Percentiles rank a stretch among this genome's conserved stretches.
Conservation (phyloP, 106 monocot species). For the Iris macrosiphon region DNA sequence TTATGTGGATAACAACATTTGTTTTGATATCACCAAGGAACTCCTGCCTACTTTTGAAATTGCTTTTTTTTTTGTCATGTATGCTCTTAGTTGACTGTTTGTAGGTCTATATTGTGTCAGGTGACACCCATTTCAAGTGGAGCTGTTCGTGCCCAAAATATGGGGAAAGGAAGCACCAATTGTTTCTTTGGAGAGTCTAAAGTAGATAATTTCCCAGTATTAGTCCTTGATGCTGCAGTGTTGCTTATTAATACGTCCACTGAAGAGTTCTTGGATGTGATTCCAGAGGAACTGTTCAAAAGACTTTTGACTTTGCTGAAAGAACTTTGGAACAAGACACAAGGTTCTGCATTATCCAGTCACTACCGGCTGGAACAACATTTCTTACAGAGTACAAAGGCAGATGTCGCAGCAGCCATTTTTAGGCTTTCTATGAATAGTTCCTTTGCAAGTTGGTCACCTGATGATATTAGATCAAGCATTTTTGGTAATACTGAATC, state of each 20-base stretch:
- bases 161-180: constrained; percentile 1
- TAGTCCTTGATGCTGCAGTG: constrained; percentile 37
- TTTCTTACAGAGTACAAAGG: constrained; percentile 8
- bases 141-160: neutral
- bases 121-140: constrained; percentile 1
- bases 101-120: constrained; percentile 61
- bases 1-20: too few relatives aligned
- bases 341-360: neutral
- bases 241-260: constrained; percentile 46
- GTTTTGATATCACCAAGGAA: too few relatives aligned
- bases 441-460: constrained; percentile 8
- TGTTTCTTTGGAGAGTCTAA: neutral
- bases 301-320: constrained; percentile 29
- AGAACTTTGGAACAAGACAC: constrained; percentile 16
- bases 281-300: constrained; percentile 21
- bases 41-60: too few relatives aligned
- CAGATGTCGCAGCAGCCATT: constrained; percentile 56
- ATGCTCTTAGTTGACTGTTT: constrained; percentile 20
- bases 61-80: neutral
- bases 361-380: neutral
- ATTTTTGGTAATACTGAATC: constrained; percentile 48
- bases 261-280: constrained; percentile 15
- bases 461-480: constrained; percentile 21
- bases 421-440: constrained; percentile 72
- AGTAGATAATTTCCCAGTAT: constrained; percentile 13